These are phyloP conservation scores for Vicia villosa DNA, from an alignment of 306 rosid genomes.

Conservation along the genomic window DNA sequence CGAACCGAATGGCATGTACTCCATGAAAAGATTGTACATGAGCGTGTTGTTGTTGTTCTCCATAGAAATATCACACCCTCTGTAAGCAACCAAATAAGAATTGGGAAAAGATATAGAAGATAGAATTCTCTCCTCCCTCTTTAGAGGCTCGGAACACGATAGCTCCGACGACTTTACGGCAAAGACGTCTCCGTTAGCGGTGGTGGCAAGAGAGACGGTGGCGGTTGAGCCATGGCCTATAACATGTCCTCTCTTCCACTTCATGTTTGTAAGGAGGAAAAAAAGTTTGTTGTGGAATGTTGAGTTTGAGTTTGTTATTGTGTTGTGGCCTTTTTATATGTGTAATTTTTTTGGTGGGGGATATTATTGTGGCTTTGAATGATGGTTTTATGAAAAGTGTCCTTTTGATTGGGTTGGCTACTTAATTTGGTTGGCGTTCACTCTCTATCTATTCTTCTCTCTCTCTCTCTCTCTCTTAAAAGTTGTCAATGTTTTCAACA, in stretches of 20 bases:
- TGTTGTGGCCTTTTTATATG: constrained; percentile 15
- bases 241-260: constrained; percentile 71
- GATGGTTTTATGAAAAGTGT: constrained; percentile 22
- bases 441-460: constrained; percentile 27
- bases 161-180: constrained; percentile 81
- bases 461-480: too few species aligned
- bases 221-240: constrained; percentile 85
- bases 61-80: constrained; percentile 63
- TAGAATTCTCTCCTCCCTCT: constrained; percentile 61
- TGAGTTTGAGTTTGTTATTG: constrained; percentile 16
- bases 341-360: not conserved
- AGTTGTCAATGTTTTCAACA: constrained; percentile 54
- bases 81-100: constrained; percentile 60
- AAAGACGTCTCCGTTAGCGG: constrained; percentile 24
- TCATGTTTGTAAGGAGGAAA: constrained; percentile 41
- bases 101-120: constrained; percentile 63
- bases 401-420: constrained; percentile 52
- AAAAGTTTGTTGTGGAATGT: not conserved
- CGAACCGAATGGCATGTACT: constrained; percentile 61
- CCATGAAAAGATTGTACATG: constrained; percentile 78
- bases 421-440: constrained; percentile 61
- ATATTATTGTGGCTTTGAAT: not conserved
- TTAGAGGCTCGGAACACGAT: constrained; percentile 48
- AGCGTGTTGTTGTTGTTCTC: constrained; percentile 51
- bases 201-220: constrained; percentile 70